Conservation (phyloP, 192 early-diverging fungal genomes). For the Gonapodya prolifera region DNA sequence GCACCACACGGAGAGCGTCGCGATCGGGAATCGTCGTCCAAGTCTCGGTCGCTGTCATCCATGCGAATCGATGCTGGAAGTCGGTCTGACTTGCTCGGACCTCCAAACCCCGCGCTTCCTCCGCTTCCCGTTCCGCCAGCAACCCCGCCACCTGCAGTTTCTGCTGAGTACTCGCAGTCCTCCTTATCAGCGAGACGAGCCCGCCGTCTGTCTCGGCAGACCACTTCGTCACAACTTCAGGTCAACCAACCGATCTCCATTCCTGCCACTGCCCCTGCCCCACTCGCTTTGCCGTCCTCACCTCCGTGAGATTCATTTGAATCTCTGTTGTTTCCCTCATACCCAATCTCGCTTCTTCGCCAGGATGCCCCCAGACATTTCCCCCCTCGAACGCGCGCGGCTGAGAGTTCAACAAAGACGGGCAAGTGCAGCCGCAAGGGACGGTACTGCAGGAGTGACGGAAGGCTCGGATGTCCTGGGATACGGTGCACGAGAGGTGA, state of each 20-base stretch:
- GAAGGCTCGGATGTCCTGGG: neutral
- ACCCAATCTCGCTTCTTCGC: neutral
- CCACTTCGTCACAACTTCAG: no score
- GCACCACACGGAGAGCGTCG: neutral
- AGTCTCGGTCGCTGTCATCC: neutral
- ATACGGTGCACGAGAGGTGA: neutral
- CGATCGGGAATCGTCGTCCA: neutral
- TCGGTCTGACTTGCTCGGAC: no score
- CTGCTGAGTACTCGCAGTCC: neutral
- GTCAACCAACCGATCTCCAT: neutral
- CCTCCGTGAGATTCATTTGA: neutral
- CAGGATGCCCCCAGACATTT: neutral
- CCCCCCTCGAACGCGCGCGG: neutral
- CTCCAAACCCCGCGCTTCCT: neutral
- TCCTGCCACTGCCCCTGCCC: neutral
- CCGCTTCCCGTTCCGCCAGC: neutral
- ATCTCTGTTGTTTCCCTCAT: no score
- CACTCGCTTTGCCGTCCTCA: neutral
- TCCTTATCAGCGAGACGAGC: neutral
- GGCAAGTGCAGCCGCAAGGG: neutral
- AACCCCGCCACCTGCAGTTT: neutral
- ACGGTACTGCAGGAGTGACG: neutral
- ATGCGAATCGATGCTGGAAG: neutral
- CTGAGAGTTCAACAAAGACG: neutral
- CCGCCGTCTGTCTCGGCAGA: neutral